Evolutionary conservation across 2,329 filamentous ascomycete species (phyloP).

Genomic region (Penicillium glabrum): DNA sequence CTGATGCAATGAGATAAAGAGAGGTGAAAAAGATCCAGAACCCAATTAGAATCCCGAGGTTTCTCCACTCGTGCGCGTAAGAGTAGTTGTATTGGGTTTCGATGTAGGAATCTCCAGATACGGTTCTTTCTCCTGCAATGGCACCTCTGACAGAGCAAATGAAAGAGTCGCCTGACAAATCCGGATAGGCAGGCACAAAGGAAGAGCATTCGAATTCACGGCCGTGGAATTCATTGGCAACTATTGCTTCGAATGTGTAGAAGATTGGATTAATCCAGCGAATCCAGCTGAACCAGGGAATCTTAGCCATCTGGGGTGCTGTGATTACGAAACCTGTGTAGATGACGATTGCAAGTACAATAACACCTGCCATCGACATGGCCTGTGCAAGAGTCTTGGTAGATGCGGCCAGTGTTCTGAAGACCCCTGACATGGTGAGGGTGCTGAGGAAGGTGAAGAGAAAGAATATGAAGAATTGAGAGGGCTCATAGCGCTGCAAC

Average conservation of each 20-base stretch:
- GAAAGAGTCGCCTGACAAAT: constrained; percentile 48
- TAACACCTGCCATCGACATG: constrained; percentile 55
- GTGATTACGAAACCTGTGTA: constrained; percentile 68
- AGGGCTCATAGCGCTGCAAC: constrained; percentile 34
- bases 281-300: constrained; percentile 66
- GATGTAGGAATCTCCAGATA: constrained; percentile 64
- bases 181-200: constrained; percentile 47
- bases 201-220: constrained; percentile 57
- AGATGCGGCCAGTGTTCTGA: constrained; percentile 59
- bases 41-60: constrained; percentile 66
- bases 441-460: constrained; percentile 61
- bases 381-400: constrained; percentile 64
- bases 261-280: constrained; percentile 65
- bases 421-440: constrained; percentile 59
- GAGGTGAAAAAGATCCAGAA: constrained; percentile 65
- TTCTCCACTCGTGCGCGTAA: constrained; percentile 63
- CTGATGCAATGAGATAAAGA: constrained; percentile 63
- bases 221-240: constrained; percentile 59
- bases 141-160: constrained; percentile 58
- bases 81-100: constrained; percentile 56
- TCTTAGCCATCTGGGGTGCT: constrained; percentile 52
- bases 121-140: constrained; percentile 52
- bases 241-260: constrained; percentile 64
- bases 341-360: constrained; percentile 60
- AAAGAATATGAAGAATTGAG: constrained; percentile 63